These are phyloP conservation scores for Chaetomium tenue DNA, from an alignment of 495 filamentous ascomycete genomes.

Conservation along the genomic window DNA sequence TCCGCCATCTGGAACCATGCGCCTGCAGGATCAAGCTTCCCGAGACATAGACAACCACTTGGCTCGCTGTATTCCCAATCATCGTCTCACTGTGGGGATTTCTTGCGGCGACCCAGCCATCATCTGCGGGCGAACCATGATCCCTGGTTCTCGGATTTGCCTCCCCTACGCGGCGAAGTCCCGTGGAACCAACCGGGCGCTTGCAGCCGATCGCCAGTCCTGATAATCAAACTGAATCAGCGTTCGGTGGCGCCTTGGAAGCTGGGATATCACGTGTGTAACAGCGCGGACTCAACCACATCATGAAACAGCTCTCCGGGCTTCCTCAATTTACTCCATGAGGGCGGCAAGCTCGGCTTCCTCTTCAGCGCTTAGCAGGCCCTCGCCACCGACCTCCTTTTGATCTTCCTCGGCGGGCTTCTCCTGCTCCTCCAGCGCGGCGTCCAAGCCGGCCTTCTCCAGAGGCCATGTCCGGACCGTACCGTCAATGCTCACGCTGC, in stretches of 20 bases:
- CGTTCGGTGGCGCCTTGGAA: slow-evolving; percentile 6
- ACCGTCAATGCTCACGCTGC: slow-evolving; percentile 83
- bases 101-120: neutral
- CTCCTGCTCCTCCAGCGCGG: slow-evolving; percentile 53
- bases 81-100: neutral
- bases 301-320: neutral
- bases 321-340: slow-evolving; percentile 65
- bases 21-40: slow-evolving; percentile 5
- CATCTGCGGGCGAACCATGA: neutral
- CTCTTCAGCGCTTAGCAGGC: slow-evolving; percentile 72
- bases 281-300: neutral
- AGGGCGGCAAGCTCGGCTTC: slow-evolving; percentile 83
- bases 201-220: slow-evolving; percentile 16
- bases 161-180: neutral
- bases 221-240: slow-evolving; percentile 27
- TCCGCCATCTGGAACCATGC: neutral
- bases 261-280: slow-evolving; percentile 19
- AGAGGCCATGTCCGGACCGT: slow-evolving; percentile 83
- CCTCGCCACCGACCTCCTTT: slow-evolving; percentile 39
- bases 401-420: slow-evolving; percentile 47
- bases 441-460: slow-evolving; percentile 59
- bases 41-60: slow-evolving; percentile 7
- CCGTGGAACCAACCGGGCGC: slow-evolving; percentile 19
- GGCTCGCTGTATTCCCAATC: neutral
- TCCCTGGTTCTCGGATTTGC: slow-evolving; percentile 3